phyloP scores from a whole-genome alignment of 2,329 filamentous ascomycete species.

The Dactylellina drechsleri region DNA sequence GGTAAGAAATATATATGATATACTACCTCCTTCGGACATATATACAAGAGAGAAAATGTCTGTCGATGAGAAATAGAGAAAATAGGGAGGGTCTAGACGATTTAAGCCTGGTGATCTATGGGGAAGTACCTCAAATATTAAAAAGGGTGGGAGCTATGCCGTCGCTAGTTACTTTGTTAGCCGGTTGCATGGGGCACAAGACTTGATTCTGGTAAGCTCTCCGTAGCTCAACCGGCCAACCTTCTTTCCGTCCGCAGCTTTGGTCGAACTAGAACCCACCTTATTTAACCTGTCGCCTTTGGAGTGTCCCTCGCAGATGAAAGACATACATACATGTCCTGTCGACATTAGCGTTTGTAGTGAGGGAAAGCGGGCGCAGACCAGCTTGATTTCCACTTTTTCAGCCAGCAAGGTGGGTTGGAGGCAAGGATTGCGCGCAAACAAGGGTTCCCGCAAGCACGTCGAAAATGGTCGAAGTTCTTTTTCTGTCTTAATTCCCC shows the following conservation, averaged over 20 bases:
- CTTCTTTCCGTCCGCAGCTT: slow-evolving; percentile 35
- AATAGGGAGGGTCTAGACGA: slow-evolving; percentile 2
- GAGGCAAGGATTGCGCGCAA: slow-evolving; percentile 29
- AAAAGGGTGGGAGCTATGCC: slow-evolving; percentile 29
- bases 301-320: slow-evolving; percentile 53
- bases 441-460: slow-evolving; percentile 18
- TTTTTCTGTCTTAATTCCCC: slow-evolving; percentile 1
- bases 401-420: slow-evolving; percentile 25
- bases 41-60: slow-evolving; percentile 12
- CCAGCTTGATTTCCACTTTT: not conserved
- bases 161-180: no score
- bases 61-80: not conserved
- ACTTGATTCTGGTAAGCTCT: slow-evolving; percentile 28
- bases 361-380: slow-evolving; percentile 23
- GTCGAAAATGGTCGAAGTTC: not conserved
- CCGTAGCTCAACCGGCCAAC: slow-evolving; percentile 28
- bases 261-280: not conserved
- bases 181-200: slow-evolving; percentile 11
- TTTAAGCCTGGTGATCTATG: slow-evolving; percentile 14
- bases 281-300: not conserved
- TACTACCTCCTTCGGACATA: not conserved
- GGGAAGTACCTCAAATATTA: slow-evolving; percentile 16
- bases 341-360: slow-evolving; percentile 18
- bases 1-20: no score
- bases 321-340: slow-evolving; percentile 37